These are phyloP conservation scores for Cladophialophora yegresii DNA, from an alignment of 2,329 filamentous ascomycete species.

Conservation along the genomic window DNA sequence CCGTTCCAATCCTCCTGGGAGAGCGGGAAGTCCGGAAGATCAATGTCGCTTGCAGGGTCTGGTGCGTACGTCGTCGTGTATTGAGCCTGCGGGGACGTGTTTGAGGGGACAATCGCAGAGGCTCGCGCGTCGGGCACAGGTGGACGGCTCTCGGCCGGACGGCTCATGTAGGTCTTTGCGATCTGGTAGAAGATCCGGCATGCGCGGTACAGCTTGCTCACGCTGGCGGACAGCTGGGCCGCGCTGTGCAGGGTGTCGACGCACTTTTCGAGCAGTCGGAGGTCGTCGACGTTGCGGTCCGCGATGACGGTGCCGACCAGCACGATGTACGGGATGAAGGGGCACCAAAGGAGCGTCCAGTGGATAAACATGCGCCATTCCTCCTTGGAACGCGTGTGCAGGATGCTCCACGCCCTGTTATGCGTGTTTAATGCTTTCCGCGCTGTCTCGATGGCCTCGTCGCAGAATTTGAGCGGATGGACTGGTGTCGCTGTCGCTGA, in stretches of 20 bases:
- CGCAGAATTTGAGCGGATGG: constrained; percentile 49
- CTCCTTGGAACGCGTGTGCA: constrained; percentile 30
- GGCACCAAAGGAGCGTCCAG: constrained; percentile 59
- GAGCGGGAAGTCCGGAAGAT: constrained; percentile 17
- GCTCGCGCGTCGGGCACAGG: not conserved
- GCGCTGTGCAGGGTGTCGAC: constrained; percentile 33
- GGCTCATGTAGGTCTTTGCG: constrained; percentile 23
- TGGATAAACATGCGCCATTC: constrained; percentile 24
- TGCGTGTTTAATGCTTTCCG: constrained; percentile 48
- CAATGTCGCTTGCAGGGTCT: constrained; percentile 9
- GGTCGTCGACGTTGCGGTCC: constrained; percentile 23
- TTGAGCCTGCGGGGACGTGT: not conserved
- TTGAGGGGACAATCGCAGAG: not conserved
- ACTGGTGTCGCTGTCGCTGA: constrained; percentile 15
- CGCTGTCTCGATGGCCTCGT: constrained; percentile 55
- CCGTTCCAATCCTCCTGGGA: constrained; percentile 32
- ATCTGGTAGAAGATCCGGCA: constrained; percentile 27
- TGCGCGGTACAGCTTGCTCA: constrained; percentile 27
- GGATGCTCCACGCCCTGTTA: constrained; percentile 18
- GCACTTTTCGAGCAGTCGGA: constrained; percentile 33
- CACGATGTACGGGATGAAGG: constrained; percentile 62
- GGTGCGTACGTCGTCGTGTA: not conserved
- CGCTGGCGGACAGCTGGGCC: constrained; percentile 14
- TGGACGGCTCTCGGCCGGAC: not conserved
- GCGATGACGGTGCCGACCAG: constrained; percentile 48